These are phyloP conservation scores for Gossypium arboreum DNA, from an alignment of 345 rosid genomes.

Conservation along the genomic window DNA sequence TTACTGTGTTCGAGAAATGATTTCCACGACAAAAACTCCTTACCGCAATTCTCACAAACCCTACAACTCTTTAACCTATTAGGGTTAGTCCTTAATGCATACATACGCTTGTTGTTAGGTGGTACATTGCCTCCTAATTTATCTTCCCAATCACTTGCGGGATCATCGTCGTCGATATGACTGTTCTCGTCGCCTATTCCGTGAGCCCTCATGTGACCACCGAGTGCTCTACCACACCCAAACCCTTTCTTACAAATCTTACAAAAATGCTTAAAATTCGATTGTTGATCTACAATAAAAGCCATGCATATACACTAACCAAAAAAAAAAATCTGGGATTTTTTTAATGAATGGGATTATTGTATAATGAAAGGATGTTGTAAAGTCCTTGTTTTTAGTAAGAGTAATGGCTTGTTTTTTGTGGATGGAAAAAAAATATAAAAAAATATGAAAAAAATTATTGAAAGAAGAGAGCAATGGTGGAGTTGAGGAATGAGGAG, in stretches of 20 bases:
- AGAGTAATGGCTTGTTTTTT: slow-evolving; percentile 39
- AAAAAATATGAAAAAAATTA: not conserved
- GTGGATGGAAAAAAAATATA: slow-evolving; percentile 18
- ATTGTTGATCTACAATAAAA: slow-evolving; percentile 48
- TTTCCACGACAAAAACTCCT: slow-evolving; percentile 77
- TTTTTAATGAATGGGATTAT: slow-evolving; percentile 25
- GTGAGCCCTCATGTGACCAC: slow-evolving; percentile 83
- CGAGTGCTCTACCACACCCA: slow-evolving; percentile 65
- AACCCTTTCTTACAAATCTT: slow-evolving; percentile 79
- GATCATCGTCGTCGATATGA: slow-evolving; percentile 51
- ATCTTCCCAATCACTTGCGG: slow-evolving; percentile 56
- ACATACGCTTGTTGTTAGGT: slow-evolving; percentile 54
- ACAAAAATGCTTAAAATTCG: slow-evolving; percentile 52
- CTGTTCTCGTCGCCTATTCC: slow-evolving; percentile 58
- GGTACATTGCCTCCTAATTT: slow-evolving; percentile 35
- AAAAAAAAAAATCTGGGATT: not conserved
- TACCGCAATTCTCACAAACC: slow-evolving; percentile 67
- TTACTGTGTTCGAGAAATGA: slow-evolving; percentile 72
- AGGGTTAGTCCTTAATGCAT: slow-evolving; percentile 63
- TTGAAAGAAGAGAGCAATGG: slow-evolving; percentile 12
- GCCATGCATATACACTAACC: slow-evolving; percentile 36
- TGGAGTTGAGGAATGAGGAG: slow-evolving; percentile 13
- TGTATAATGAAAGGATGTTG: slow-evolving; percentile 45
- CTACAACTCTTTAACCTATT: slow-evolving; percentile 59
- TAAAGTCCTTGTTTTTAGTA: slow-evolving; percentile 54